These are phyloP conservation scores for Begonia masoniana DNA, from an alignment of 306 rosid genomes.

Conservation along the genomic window DNA sequence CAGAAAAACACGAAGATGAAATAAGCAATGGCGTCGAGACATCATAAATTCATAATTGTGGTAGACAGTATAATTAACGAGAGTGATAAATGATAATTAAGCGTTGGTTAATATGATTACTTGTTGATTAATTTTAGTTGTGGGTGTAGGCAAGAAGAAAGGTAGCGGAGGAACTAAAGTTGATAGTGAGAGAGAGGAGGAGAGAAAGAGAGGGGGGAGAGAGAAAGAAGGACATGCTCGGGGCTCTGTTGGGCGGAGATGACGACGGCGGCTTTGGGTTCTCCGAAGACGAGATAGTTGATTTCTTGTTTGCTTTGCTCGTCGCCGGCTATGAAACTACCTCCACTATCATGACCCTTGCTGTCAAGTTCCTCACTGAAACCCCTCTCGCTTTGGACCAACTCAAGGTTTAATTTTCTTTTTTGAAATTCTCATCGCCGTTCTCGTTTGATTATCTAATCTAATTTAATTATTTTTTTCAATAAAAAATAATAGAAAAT, in stretches of 20 bases:
- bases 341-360: conserved; percentile 91
- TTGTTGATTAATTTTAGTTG: too few relatives aligned
- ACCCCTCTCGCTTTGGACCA: conserved; percentile 86
- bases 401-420: conserved; percentile 55
- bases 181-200: conserved; percentile 68
- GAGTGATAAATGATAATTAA: too few relatives aligned
- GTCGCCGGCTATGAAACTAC: conserved; percentile 97
- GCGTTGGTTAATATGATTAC: too few relatives aligned
- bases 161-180: conserved; percentile 79
- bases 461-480: not conserved
- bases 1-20: not conserved
- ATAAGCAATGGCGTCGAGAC: too few relatives aligned
- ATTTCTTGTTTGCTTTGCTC: conserved; percentile 74
- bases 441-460: not conserved
- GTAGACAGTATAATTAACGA: too few relatives aligned
- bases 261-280: conserved; percentile 22
- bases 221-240: conserved; percentile 58
- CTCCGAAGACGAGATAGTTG: conserved; percentile 73
- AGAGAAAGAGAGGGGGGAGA: conserved; percentile 26
- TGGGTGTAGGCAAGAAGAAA: conserved; percentile 51
- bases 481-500: not conserved
- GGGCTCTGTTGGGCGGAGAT: conserved; percentile 66
- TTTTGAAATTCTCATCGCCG: too few relatives aligned
- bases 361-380: conserved; percentile 87
- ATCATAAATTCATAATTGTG: too few relatives aligned